Evolutionary conservation across 495 filamentous ascomycete genomes (phyloP), one percentile per base, ranked within the genome.

Genomic region (Friedmanniomyces simplex): DNA sequence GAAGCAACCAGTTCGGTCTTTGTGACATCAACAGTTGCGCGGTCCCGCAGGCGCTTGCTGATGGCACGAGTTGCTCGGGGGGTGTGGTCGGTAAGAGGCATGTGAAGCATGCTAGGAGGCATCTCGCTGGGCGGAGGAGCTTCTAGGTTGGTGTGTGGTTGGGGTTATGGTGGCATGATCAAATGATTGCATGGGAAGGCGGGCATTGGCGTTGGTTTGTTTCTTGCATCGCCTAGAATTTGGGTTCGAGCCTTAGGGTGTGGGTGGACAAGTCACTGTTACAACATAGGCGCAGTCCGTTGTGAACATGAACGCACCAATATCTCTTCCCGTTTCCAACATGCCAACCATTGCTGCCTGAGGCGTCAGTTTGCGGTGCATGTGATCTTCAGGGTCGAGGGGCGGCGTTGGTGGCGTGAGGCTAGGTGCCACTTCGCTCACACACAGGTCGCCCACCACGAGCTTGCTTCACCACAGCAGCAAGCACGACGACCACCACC

Each of bases 1-100:
- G 68, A 60, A 50, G 8, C 32, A 54, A 18, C 18, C 57, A 66
- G 34, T 72, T 64, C 50, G 70, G 68, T 39, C 39, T 69, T 46
- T 72, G 70, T 63, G 54, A 68, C 59, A 54, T 57, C 56, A 43
- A 54, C 24, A 66, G 65, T 47, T 67, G 49, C 49, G 70, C 67
- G 16, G 49, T 67, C 21, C 54, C 61, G 1, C 63, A 71, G 46
- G 55, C 55, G 22, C 52, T 72, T n/a, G 65, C 70, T 14, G 50
- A 55, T 6, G 70, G 70, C 21, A 72, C 61, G 0, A 43, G 54
- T 6, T 72, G 70, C 57, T 50, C 60, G n/a, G 60, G 65, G 21
- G 67, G 66, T 21, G 36, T 51, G 42, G 62, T 72, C 50, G 41
- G 34, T 14, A 58, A 55, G 60, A 48, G 55, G 34, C 14, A 30